These are phyloP conservation scores for Rhodotorula sp. DNA, from an alignment of 1,284 basidiomycete species.

Conservation along the genomic window DNA sequence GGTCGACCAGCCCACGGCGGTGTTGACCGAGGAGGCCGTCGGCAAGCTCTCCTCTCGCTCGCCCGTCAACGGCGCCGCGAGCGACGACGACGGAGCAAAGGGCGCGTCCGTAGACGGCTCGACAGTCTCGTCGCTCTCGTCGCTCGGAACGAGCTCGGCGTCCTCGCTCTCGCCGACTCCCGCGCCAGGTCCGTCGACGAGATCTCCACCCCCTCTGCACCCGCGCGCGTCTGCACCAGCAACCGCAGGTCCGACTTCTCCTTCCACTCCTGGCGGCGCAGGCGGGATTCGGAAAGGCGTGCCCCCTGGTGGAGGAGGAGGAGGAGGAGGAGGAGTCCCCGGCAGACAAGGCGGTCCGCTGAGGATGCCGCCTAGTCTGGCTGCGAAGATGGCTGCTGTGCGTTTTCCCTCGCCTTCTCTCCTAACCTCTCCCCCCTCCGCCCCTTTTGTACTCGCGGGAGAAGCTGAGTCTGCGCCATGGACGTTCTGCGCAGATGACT, in stretches of 20 bases:
- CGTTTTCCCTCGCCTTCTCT: slow-evolving; percentile 47
- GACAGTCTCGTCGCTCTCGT: no score
- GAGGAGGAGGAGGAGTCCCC: background rate
- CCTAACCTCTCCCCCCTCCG: no score
- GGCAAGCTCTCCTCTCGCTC: background rate
- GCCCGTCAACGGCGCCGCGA: background rate
- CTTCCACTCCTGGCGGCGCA: background rate
- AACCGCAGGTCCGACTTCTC: background rate
- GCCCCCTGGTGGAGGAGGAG: no score
- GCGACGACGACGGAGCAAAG: background rate
- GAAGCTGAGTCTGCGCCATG: background rate
- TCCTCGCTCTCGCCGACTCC: background rate
- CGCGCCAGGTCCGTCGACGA: background rate
- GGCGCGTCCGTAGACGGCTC: no score
- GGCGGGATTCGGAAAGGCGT: slow-evolving; percentile 16
- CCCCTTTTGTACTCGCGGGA: no score
- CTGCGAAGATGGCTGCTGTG: slow-evolving; percentile 88
- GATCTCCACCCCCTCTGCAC: background rate
- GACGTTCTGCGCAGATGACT: slow-evolving; percentile 34
- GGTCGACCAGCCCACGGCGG: background rate
- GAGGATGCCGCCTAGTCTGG: slow-evolving; percentile 74
- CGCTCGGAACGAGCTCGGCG: no score
- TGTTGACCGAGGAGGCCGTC: background rate
- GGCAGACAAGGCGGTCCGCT: slow-evolving; percentile 22
- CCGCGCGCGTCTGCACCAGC: slow-evolving; percentile 11